A percentile compares a stretch with the other conserved stretches of the same genome.
Evolutionary conservation across 345 rosid species (phyloP).

Genomic region (Acer campestre): DNA sequence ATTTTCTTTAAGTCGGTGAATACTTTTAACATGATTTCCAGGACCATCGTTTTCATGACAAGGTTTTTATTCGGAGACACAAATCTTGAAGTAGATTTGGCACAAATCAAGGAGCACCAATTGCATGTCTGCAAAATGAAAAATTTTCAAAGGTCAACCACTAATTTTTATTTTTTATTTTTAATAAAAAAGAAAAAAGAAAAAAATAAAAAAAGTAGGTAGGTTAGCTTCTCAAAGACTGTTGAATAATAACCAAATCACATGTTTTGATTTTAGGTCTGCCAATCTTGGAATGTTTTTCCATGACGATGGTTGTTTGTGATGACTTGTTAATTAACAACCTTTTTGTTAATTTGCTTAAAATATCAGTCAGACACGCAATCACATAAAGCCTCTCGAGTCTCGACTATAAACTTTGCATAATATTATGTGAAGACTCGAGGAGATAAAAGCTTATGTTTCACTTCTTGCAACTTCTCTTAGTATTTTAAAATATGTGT

Average conservation of each 20-base stretch:
- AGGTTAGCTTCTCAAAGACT: neutral
- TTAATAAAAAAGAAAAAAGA: too few species aligned
- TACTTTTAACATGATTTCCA: neutral
- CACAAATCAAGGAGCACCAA: neutral
- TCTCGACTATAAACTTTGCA: neutral
- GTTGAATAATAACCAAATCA: neutral
- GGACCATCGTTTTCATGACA: neutral
- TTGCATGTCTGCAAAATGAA: neutral
- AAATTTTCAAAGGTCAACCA: neutral
- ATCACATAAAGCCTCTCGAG: neutral
- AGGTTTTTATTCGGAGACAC: neutral
- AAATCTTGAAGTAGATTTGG: neutral
- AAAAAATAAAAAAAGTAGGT: neutral
- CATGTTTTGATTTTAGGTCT: slow-evolving; percentile 4
- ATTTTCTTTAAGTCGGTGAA: neutral
- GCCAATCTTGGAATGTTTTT: slow-evolving; percentile 14
- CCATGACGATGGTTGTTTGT: neutral
- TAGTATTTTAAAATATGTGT: too few species aligned
- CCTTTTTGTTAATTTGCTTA: too few species aligned
- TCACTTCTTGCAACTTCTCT: too few species aligned
- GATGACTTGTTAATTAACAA: too few species aligned
- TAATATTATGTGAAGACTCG: too few species aligned
- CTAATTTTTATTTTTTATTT: too few species aligned
- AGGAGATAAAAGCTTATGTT: too few species aligned
- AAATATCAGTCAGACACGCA: neutral